Percentiles rank a stretch among this genome's conserved stretches.
These are phyloP conservation scores for Cutaneotrichosporon spelunceum DNA, from an alignment of 1,284 basidiomycete genomes.

Conservation along the genomic window DNA sequence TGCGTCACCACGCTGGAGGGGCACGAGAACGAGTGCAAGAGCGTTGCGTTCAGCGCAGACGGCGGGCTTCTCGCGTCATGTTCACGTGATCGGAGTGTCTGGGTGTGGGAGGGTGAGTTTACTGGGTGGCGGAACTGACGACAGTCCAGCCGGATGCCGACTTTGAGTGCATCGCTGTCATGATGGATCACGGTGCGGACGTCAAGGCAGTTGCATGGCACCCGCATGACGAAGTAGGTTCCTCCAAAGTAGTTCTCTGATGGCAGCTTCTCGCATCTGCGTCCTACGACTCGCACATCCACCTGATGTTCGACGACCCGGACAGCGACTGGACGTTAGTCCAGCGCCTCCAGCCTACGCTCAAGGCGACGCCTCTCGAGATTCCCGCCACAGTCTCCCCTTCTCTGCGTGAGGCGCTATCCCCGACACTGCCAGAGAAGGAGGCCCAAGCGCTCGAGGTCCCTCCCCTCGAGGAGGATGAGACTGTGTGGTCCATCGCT, in stretches of 20 bases:
- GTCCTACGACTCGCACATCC: constrained; percentile 96
- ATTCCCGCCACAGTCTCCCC: constrained; percentile 19
- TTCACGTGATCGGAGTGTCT: constrained; percentile 93
- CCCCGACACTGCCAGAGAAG: constrained; percentile 27
- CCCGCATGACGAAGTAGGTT: constrained; percentile 80
- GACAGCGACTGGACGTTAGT: constrained; percentile 93
- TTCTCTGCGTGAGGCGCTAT: constrained; percentile 12
- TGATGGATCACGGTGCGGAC: constrained; percentile 97
- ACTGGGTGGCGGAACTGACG: constrained; percentile 9
- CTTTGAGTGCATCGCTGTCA: constrained; percentile 89
- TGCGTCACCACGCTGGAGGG: constrained; percentile 82
- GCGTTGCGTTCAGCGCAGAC: constrained; percentile 74
- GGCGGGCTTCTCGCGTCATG: constrained; percentile 87
- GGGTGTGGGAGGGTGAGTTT: constrained; percentile 91
- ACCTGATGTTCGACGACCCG: constrained; percentile 90
- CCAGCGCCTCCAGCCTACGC: constrained; percentile 72
- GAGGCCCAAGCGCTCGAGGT: constrained; percentile 34
- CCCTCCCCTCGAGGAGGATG: constrained; percentile 49
- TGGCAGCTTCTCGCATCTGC: constrained; percentile 86
- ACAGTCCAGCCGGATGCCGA: constrained; percentile 84
- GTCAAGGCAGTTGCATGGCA: constrained; percentile 96
- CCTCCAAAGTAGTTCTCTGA: constrained; percentile 14
- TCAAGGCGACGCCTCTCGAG: constrained; percentile 52
- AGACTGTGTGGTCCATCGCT: constrained; percentile 86
- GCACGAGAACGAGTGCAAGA: constrained; percentile 97